Base-by-base conservation (phyloP, 1,284 basidiomycete species). In the Tremellales sp. region DNA sequence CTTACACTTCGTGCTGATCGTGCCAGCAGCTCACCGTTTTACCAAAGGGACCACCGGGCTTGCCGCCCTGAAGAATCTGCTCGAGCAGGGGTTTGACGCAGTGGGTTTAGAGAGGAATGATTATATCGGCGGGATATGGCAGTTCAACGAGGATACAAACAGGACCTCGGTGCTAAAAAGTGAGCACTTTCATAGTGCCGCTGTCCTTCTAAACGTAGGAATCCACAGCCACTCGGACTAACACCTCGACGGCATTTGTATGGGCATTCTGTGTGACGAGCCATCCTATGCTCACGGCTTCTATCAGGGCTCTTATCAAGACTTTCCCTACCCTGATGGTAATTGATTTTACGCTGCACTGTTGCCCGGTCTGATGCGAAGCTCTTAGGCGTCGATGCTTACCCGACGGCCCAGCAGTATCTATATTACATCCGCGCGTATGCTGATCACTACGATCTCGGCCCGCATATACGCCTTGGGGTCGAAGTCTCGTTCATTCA, bases 101-200 rank as follows among this genome's bases (percentile, higher is more conserved):
- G 39, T 37, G 2, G 48, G 27, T 10, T 47, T 41, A 18, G 53
- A 55, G 24, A 13, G 37, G 28, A 51, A 47, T 26, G 31, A 47
- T 9, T 33, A 49, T 31, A 35, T 51, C 10, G 53, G 53, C 5
- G 53, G 53, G 2, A 25, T 55, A 22, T 55, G 53, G 53, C 8
- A 32, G 24, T 55, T 25, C 13, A 43, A 40, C 4, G 29, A 19
- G 4, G 40, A 51, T 28, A 36, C 35, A 13, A 26, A 32, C 24
- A 33, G 41, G 49, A 43, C 34, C 3, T 43, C 50, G 9, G 53
- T 49, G 2, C 24, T 51, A 27, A 46, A 47, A 37, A 49, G 53
- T 55, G 36, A 41, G 53, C 12, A 9, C 18, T 14, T 24, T n/a
- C n/a, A n/a, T n/a, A n/a, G n/a, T n/a, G n/a, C n/a, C n/a, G n/a